Evolutionary conservation across 1,284 basidiomycete genomes (phyloP).

Genomic region (Papiliotrema fonsecae): DNA sequence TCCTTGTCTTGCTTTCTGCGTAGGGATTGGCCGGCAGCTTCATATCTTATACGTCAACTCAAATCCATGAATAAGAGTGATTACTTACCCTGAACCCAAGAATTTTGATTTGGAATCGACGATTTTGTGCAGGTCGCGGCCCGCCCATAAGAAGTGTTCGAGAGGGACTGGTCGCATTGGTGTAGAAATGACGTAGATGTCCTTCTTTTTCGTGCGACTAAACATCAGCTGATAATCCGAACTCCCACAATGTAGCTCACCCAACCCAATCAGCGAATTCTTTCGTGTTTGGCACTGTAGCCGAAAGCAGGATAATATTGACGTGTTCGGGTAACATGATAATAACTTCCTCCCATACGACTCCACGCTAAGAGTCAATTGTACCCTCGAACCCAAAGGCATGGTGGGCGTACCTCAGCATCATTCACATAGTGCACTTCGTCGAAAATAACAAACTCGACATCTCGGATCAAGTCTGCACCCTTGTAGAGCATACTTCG

Average conservation of each 20-base stretch:
- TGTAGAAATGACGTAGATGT: conserved; percentile 98
- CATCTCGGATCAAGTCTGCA: conserved; percentile 95
- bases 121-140: conserved; percentile 85
- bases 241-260: conserved; percentile 53
- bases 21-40: conserved; percentile 80
- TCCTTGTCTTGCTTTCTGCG: conserved; percentile 96
- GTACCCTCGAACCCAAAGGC: background rate
- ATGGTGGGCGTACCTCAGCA: conserved; percentile 65
- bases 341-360: conserved; percentile 99
- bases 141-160: conserved; percentile 94
- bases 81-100: conserved; percentile 61
- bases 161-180: conserved; percentile 93
- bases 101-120: conserved; percentile 81
- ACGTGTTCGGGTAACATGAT: conserved; percentile 98
- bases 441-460: conserved; percentile 99
- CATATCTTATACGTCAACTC: conserved; percentile 58
- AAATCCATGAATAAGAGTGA: background rate
- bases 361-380: conserved; percentile 67
- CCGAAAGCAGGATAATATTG: conserved; percentile 92
- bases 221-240: conserved; percentile 3
- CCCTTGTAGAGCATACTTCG: conserved; percentile 99
- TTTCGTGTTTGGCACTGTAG: conserved; percentile 96
- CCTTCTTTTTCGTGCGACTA: conserved; percentile 97
- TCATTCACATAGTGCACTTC: conserved; percentile 99
- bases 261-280: conserved; percentile 99